These are phyloP conservation scores for Neocatenulostroma microsporum DNA, from an alignment of 2,329 filamentous ascomycete genomes.

Conservation along the genomic window DNA sequence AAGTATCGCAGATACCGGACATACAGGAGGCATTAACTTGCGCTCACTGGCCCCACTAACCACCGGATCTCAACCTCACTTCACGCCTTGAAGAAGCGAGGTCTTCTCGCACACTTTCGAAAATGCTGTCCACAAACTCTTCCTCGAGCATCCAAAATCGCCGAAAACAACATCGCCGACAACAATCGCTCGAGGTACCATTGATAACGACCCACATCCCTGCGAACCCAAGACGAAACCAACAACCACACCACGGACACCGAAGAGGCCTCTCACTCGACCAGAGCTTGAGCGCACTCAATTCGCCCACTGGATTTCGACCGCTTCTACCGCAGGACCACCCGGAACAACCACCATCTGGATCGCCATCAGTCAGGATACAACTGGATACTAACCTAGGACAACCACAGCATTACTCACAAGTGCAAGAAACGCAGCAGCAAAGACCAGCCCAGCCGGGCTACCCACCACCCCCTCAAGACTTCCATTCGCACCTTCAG, in stretches of 20 bases:
- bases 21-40: constrained; percentile 26
- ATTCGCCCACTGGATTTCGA: constrained; percentile 34
- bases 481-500: constrained; percentile 43
- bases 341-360: constrained; percentile 21
- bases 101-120: constrained; percentile 13
- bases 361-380: constrained; percentile 35
- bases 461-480: constrained; percentile 34
- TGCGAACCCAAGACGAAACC: constrained; percentile 45
- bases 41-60: constrained; percentile 34
- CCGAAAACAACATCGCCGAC: constrained; percentile 71
- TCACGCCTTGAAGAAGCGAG: constrained; percentile 11
- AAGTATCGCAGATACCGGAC: too few relatives aligned
- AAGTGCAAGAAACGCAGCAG: constrained; percentile 87
- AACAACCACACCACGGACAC: constrained; percentile 46
- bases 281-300: constrained; percentile 38
- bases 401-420: constrained; percentile 67
- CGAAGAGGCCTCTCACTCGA: constrained; percentile 81
- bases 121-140: constrained; percentile 69
- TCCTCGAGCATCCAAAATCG: constrained; percentile 64
- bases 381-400: constrained; percentile 44
- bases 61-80: constrained; percentile 52
- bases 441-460: constrained; percentile 74
- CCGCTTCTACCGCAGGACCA: constrained; percentile 46
- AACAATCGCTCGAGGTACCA: constrained; percentile 75
- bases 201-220: constrained; percentile 59